Conservation (phyloP, 495 filamentous ascomycete species). For the Daldinia concentrica region DNA sequence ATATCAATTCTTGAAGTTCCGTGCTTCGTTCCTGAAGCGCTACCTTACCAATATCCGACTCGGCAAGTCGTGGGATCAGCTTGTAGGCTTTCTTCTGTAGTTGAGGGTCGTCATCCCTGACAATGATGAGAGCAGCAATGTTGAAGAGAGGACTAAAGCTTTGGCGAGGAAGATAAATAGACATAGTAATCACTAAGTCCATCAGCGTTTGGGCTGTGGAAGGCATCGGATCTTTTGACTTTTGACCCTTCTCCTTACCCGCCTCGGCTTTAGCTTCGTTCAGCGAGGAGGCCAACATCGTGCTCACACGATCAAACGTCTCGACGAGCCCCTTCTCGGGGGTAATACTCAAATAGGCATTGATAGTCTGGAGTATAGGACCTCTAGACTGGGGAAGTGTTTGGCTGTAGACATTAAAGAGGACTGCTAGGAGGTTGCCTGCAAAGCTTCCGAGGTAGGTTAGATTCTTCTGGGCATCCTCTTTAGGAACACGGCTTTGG, state of each 20-base stretch:
- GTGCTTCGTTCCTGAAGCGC: slow-evolving; percentile 75
- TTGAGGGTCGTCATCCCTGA: slow-evolving; percentile 81
- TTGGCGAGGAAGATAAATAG: slow-evolving; percentile 85
- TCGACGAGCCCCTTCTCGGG: slow-evolving; percentile 76
- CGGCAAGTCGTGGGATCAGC: slow-evolving; percentile 86
- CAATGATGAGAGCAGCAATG: slow-evolving; percentile 81
- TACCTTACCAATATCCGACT: slow-evolving; percentile 74
- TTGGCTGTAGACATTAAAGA: slow-evolving; percentile 98
- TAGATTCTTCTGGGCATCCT: slow-evolving; percentile 77
- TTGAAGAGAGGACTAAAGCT: slow-evolving; percentile 83
- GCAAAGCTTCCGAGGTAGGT: slow-evolving; percentile 79
- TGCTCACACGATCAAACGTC: slow-evolving; percentile 85
- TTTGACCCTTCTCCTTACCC: slow-evolving; percentile 67
- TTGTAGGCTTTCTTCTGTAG: slow-evolving; percentile 99
- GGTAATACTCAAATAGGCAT: slow-evolving; percentile 90
- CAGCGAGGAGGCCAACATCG: slow-evolving; percentile 81
- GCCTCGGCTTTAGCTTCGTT: slow-evolving; percentile 66
- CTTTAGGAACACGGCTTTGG: slow-evolving; percentile 77
- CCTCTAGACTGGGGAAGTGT: slow-evolving; percentile 92
- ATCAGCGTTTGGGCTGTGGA: slow-evolving; percentile 95
- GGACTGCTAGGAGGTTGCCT: slow-evolving; percentile 87
- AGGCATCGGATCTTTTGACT: slow-evolving; percentile 75
- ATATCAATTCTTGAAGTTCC: slow-evolving; percentile 81
- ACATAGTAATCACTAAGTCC: slow-evolving; percentile 94
- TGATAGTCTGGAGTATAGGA: slow-evolving; percentile 90